Conservation (phyloP, 1,139 yeast genomes). For the Tardiomyces blankii region DNA sequence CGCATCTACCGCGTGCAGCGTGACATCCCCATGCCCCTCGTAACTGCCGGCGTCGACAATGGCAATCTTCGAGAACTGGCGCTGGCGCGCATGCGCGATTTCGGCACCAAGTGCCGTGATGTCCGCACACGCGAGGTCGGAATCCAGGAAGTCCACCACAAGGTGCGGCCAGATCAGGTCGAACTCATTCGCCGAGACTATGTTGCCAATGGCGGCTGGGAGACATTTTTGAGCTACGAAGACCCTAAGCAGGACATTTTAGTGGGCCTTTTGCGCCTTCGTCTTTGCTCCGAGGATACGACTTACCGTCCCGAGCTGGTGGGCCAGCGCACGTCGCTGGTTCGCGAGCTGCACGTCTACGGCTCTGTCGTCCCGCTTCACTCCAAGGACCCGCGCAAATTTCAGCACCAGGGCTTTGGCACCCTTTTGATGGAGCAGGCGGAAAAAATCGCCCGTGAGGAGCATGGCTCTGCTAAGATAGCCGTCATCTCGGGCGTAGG, state of each 20-base stretch:
- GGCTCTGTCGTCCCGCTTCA: constrained; percentile 97
- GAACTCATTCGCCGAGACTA: constrained; percentile 93
- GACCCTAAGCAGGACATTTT: constrained; percentile 95
- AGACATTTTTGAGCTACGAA: constrained; percentile 89
- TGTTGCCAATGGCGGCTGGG: constrained; percentile 97
- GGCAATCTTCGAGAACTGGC: constrained; percentile 95
- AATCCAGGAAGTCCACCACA: constrained; percentile 95
- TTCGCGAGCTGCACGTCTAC: constrained; percentile 91
- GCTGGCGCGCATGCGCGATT: constrained; percentile 94
- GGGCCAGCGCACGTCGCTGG: constrained; percentile 78
- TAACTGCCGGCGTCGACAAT: constrained; percentile 95
- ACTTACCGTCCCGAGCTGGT: constrained; percentile 87
- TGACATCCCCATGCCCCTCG: constrained; percentile 99
- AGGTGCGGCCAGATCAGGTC: constrained; percentile 94
- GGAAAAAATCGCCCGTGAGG: constrained; percentile 88
- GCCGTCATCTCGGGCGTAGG: constrained; percentile 97
- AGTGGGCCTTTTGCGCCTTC: constrained; percentile 77
- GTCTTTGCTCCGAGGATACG: constrained; percentile 82
- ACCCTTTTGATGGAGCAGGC: constrained; percentile 97
- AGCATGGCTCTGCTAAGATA: constrained; percentile 84
- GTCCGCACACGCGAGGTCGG: constrained; percentile 99
- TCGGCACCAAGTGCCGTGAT: constrained; percentile 92
- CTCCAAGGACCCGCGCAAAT: constrained; percentile 94
- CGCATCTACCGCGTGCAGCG: constrained; percentile 96
- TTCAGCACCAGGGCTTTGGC: constrained; percentile 99